phyloP scores from a whole-genome alignment of 768 basidiomycete species.

The Serpula lacrymans region DNA sequence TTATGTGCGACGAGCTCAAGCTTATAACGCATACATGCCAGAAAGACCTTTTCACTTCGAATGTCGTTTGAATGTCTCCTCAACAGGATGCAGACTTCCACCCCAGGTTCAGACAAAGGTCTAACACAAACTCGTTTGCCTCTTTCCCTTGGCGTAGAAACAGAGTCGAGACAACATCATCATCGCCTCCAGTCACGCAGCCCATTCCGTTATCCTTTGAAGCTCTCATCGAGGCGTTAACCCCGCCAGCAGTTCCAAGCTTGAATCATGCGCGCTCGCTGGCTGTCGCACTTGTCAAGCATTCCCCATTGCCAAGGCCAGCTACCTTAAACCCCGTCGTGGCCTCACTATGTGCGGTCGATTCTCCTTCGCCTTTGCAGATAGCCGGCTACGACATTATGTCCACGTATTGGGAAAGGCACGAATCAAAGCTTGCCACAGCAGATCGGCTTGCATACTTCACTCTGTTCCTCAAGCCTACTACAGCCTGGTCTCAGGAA shows the following conservation, averaged over 20 bases:
- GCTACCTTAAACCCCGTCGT: conserved; percentile 58
- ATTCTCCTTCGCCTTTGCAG: conserved; percentile 56
- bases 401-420: conserved; percentile 64
- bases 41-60: no score
- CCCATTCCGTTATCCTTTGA: conserved; percentile 36
- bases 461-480: conserved; percentile 51
- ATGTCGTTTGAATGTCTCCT: conserved; percentile 14
- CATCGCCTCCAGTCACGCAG: conserved; percentile 26
- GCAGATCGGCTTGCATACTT: conserved; percentile 64
- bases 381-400: conserved; percentile 71
- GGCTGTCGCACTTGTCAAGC: conserved; percentile 44
- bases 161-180: conserved; percentile 25
- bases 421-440: conserved; percentile 43
- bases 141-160: conserved; percentile 39
- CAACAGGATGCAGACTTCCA: conserved; percentile 26
- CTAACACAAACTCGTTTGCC: conserved; percentile 41
- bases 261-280: conserved; percentile 59
- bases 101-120: conserved; percentile 34
- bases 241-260: conserved; percentile 62
- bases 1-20: no score
- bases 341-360: conserved; percentile 50
- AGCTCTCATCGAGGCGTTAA: conserved; percentile 40
- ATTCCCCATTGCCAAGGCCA: conserved; percentile 54
- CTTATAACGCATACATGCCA: no score
- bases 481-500: conserved; percentile 56